Conservation (phyloP, 352 stramenopile species). For the Phytopythium oedochilum region DNA sequence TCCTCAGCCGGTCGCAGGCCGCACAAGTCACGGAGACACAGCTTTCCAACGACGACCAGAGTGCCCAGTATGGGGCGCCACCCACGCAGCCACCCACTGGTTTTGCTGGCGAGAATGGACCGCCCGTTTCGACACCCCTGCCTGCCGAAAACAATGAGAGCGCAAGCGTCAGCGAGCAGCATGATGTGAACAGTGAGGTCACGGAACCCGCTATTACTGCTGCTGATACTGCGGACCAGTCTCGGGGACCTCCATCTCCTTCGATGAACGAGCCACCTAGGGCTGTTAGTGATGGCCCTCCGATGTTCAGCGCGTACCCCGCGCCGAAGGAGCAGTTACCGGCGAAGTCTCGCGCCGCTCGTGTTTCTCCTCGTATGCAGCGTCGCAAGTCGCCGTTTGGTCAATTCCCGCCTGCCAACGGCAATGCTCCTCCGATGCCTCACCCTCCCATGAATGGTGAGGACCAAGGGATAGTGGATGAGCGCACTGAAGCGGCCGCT, state of each 20-base stretch:
- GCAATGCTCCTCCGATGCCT: conserved; percentile 2
- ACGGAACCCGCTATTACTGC: background rate
- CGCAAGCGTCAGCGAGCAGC: background rate
- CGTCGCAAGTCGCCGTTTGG: background rate
- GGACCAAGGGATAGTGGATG: conserved; percentile 3
- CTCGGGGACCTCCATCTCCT: background rate
- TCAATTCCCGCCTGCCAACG: background rate
- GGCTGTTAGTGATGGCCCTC: background rate
- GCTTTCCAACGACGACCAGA: background rate
- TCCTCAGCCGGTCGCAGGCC: conserved; percentile 6
- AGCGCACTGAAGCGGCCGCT: background rate
- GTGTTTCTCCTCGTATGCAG: conserved; percentile 3
- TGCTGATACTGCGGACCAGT: background rate
- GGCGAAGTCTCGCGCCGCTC: background rate
- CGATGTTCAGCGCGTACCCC: conserved; percentile 1
- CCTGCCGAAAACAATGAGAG: background rate
- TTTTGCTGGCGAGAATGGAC: background rate
- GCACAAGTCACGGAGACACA: background rate
- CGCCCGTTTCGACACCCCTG: background rate
- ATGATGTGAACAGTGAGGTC: background rate
- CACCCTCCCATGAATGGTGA: conserved; percentile 6
- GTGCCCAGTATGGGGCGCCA: background rate
- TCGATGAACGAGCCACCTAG: background rate
- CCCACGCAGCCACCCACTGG: background rate
- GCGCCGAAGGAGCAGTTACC: background rate